Evolutionary conservation across 2,329 filamentous ascomycete genomes (phyloP), one percentile per base, ranked within the genome.

Genomic region (Aureobasidium musti): DNA sequence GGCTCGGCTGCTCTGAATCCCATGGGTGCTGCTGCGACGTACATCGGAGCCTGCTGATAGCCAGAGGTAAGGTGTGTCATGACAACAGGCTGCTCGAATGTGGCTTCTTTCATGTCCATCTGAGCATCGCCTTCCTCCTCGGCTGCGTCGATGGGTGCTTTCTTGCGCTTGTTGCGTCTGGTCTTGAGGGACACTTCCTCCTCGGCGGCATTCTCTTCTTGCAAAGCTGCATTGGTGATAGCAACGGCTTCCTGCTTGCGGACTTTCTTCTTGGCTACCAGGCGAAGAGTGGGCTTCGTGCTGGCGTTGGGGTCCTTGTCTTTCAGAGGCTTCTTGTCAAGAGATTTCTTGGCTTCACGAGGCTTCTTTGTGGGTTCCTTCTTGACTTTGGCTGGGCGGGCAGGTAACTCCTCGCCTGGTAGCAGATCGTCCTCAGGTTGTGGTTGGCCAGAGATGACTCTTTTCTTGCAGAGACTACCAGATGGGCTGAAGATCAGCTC

Each of bases 401-500:
- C 72, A 11, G 74, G 74, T 11, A 71, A 69, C 10, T 70, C 71
- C 65, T 73, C 69, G 71, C 77, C 71, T 70, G 76, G 67, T 71
- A 74, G 67, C 68, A 77, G 70, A 49, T 67, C 70, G 47, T 70
- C 71, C 6, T 79, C 77, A 17, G 79, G 77, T 37, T 78, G 77
- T 26, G 77, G 75, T 17, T 78, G 77, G 60, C 79, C 79, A 23
- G 80, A 81, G 67, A 83, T 82, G 43, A 75, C 72, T 39, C 80
- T 76, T 63, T 79, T 74, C 66, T 77, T 77, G 69, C 79, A 77
- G 68, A 81, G 75, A 0, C 74, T 74, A 11, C 80, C 80, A 35
- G 73, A 71, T 17, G 77, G 75, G 39, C 80, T 80, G 79, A 88
- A 89, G 57, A 92, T 85, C 26, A 86, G 79, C 77, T 92, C 90